Evolutionary conservation across 116 monocot species (phyloP).

Genomic region (Trichopus zeylanicus): DNA sequence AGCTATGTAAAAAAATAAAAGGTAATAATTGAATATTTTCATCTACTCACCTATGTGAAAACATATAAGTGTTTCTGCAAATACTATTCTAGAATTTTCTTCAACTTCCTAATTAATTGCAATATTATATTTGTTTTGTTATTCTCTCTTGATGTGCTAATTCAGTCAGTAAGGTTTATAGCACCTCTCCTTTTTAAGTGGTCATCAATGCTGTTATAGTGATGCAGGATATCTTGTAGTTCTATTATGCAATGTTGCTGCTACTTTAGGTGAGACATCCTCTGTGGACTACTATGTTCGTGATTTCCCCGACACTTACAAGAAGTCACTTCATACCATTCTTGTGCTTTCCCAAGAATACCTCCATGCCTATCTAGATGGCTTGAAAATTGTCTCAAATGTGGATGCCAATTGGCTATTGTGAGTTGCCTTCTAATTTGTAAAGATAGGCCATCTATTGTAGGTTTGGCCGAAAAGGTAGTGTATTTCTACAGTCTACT

Average conservation of each 20-base stretch:
- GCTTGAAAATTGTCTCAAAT: constrained; percentile 61
- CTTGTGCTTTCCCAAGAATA: constrained; percentile 9
- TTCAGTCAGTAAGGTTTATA: no score
- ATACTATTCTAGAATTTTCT: background rate
- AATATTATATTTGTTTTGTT: no score
- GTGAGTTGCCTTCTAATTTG: constrained; percentile 48
- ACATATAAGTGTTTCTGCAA: no score
- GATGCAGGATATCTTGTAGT: constrained; percentile 48
- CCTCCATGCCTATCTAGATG: constrained; percentile 71
- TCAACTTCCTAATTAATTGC: no score
- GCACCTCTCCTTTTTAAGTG: background rate
- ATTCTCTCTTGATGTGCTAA: no score
- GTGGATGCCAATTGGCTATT: constrained; percentile 33
- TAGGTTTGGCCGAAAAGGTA: constrained; percentile 73
- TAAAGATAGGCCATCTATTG: constrained; percentile 34
- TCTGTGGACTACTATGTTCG: constrained; percentile 83
- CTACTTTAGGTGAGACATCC: constrained; percentile 50
- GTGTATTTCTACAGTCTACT: constrained; percentile 75
- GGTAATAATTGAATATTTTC: constrained; percentile 28
- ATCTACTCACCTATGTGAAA: background rate
- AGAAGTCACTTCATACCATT: constrained; percentile 23
- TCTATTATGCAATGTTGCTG: constrained; percentile 55
- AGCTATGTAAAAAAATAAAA: no score
- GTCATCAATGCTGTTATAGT: constrained; percentile 25
- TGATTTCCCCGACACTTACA: constrained; percentile 51